Conservation (phyloP, 768 basidiomycete species). For the Leccinum variicolor region DNA sequence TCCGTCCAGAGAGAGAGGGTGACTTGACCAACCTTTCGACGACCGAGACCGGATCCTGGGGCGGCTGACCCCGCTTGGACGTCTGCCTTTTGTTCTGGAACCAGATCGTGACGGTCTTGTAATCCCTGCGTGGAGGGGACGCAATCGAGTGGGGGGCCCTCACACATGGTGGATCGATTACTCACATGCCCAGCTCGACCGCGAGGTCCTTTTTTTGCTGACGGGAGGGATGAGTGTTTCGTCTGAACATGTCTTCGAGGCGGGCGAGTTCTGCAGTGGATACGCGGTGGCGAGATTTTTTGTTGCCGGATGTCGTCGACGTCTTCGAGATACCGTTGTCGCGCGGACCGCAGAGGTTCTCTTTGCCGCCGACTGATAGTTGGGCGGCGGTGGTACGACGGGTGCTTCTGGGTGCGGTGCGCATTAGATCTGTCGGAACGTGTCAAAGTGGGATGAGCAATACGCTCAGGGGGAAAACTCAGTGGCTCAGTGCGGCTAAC, state of each 20-base stretch:
- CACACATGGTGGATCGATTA: neutral
- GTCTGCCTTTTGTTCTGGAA: conserved; percentile 80
- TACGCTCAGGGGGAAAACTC: conserved; percentile 1
- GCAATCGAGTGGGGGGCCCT: neutral
- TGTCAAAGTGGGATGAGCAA: conserved; percentile 7
- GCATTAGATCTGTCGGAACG: conserved; percentile 19
- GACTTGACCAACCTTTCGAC: neutral
- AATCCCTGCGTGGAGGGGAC: conserved; percentile 28
- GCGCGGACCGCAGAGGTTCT: conserved; percentile 4
- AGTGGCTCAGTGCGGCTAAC: conserved; percentile 23
- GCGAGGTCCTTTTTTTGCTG: conserved; percentile 30
- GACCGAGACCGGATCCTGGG: neutral
- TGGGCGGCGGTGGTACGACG: conserved; percentile 19
- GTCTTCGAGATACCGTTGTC: neutral
- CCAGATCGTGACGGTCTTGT: conserved; percentile 64
- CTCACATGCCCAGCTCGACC: conserved; percentile 28
- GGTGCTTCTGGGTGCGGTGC: conserved; percentile 23
- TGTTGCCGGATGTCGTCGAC: conserved; percentile 5
- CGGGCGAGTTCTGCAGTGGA: conserved; percentile 27
- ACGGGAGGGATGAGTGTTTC: conserved; percentile 30
- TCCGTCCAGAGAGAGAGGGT: neutral
- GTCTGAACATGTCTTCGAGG: conserved; percentile 27
- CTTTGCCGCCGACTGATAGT: conserved; percentile 11
- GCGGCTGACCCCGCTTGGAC: conserved; percentile 28
- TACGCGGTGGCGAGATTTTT: conserved; percentile 37